phyloP scores from a whole-genome alignment of 1,284 basidiomycete genomes.

The Ustilago lituana region DNA sequence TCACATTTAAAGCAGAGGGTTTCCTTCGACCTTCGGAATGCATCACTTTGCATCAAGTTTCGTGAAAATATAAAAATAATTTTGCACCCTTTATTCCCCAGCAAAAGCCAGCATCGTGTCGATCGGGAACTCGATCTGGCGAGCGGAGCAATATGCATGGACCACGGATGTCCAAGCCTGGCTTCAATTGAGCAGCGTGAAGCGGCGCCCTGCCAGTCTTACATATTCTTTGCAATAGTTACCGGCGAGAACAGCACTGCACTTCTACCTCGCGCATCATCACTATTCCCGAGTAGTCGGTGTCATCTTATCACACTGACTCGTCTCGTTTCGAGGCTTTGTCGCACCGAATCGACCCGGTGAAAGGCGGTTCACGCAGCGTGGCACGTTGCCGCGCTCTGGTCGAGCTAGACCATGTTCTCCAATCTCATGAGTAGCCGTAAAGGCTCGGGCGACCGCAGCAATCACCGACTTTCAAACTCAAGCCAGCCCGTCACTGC shows the following conservation, averaged over 20 bases:
- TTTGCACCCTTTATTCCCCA: not conserved
- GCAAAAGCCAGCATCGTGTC: slow-evolving; percentile 4
- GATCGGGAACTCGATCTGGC: slow-evolving; percentile 4
- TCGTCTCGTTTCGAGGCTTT: too few relatives aligned
- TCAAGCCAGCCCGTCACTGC: slow-evolving; percentile 30
- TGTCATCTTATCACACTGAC: not conserved
- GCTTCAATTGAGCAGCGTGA: not conserved
- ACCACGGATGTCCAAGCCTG: slow-evolving; percentile 9
- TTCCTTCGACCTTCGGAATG: slow-evolving; percentile 15
- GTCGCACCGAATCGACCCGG: not conserved
- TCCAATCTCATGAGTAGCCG: slow-evolving; percentile 46
- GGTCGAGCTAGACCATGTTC: slow-evolving; percentile 27
- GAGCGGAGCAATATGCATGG: slow-evolving; percentile 15
- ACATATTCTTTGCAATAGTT: not conserved
- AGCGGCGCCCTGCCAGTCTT: not conserved
- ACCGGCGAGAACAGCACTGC: too few relatives aligned
- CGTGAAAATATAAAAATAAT: not conserved
- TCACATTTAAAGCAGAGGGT: not conserved
- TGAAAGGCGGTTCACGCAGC: not conserved
- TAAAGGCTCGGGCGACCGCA: slow-evolving; percentile 43
- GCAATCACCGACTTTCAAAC: slow-evolving; percentile 30
- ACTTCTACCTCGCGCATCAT: too few relatives aligned
- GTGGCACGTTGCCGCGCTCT: slow-evolving; percentile 4
- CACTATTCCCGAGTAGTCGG: too few relatives aligned
- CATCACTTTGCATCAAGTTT: slow-evolving; percentile 1